Evolutionary conservation across 2,329 filamentous ascomycete species (phyloP).

Genomic region (Cyclaneusma minus): DNA sequence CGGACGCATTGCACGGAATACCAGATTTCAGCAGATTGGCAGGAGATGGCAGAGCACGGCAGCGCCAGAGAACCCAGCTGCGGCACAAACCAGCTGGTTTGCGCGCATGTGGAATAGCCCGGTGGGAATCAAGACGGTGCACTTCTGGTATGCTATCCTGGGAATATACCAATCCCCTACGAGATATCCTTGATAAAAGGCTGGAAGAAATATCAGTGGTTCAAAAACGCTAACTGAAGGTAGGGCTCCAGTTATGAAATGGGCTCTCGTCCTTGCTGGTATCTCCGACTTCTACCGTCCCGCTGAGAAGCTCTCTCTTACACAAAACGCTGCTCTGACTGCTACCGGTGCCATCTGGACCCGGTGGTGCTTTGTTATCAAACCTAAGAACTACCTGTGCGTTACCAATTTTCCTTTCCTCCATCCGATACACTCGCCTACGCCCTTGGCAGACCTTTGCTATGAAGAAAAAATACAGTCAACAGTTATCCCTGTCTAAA

Average conservation of each 20-base stretch:
- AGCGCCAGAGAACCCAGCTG: constrained; percentile 23
- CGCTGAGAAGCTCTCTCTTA: constrained; percentile 81
- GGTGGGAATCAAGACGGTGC: constrained; percentile 78
- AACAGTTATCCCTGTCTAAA: too few species aligned
- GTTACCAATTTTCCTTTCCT: constrained; percentile 19
- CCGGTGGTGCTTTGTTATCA: constrained; percentile 95
- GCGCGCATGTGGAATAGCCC: constrained; percentile 74
- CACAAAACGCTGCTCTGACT: constrained; percentile 81
- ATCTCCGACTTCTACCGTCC: constrained; percentile 84
- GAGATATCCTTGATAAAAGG: too few species aligned
- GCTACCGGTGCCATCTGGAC: constrained; percentile 95
- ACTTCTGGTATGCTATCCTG: constrained; percentile 70
- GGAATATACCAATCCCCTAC: too few species aligned
- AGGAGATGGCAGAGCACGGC: constrained; percentile 61
- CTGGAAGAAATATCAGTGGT: too few species aligned
- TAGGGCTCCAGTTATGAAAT: constrained; percentile 95
- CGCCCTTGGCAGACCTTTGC: too few species aligned
- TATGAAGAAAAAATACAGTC: too few species aligned
- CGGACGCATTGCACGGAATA: too few species aligned
- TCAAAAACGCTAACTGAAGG: constrained; percentile 7
- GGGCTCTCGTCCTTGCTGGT: constrained; percentile 84
- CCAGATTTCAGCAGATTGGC: constrained; percentile 27
- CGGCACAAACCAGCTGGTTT: constrained; percentile 39
- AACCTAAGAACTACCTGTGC: constrained; percentile 78
- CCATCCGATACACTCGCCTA: too few species aligned